A percentile compares a stretch with the other conserved stretches of the same genome.
Evolutionary conservation across 1,284 basidiomycete genomes (phyloP).

Genomic region (Tylopilus sp.): DNA sequence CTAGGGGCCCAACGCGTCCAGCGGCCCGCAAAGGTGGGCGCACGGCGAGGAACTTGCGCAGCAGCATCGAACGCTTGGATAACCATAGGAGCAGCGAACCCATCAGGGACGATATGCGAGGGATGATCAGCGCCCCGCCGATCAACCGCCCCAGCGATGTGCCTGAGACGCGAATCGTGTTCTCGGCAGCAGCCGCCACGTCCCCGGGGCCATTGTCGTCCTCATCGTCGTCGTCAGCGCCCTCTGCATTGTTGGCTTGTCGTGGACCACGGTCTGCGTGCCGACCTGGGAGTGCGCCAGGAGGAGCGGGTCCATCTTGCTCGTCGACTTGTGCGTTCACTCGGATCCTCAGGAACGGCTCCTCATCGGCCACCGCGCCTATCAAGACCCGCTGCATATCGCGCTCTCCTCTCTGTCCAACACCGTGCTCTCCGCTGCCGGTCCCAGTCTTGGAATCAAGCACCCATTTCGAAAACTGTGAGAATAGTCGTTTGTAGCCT

Average conservation of each 20-base stretch:
- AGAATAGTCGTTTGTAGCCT: conserved; percentile 44
- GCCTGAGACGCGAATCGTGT: conserved; percentile 52
- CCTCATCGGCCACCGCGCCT: conserved; percentile 41
- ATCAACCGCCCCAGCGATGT: conserved; percentile 58
- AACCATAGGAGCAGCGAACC: conserved; percentile 54
- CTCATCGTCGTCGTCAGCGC: conserved; percentile 3
- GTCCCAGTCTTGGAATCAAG: conserved; percentile 37
- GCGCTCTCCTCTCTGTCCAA: conserved; percentile 13
- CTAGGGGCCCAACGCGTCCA: conserved; percentile 16
- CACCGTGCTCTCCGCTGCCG: conserved; percentile 8
- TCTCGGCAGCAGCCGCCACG: conserved; percentile 44
- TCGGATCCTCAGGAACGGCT: conserved; percentile 46
- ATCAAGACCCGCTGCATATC: conserved; percentile 32
- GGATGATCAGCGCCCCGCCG: conserved; percentile 61
- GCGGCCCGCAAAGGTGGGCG: conserved; percentile 33
- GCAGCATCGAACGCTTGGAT: conserved; percentile 43
- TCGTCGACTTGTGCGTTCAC: conserved; percentile 35
- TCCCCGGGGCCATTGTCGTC: conserved; percentile 16
- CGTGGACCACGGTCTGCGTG: conserved; percentile 11
- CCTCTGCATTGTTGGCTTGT: conserved; percentile 8
- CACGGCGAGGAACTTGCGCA: conserved; percentile 55
- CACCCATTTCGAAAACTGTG: conserved; percentile 42
- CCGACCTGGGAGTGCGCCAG: conserved; percentile 7
- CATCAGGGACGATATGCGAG: conserved; percentile 59
- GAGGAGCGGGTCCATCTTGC: conserved; percentile 18